Evolutionary conservation across 139 green algal species (phyloP), one percentile per base, ranked within the genome.

Genomic region (Micractinium sp.): DNA sequence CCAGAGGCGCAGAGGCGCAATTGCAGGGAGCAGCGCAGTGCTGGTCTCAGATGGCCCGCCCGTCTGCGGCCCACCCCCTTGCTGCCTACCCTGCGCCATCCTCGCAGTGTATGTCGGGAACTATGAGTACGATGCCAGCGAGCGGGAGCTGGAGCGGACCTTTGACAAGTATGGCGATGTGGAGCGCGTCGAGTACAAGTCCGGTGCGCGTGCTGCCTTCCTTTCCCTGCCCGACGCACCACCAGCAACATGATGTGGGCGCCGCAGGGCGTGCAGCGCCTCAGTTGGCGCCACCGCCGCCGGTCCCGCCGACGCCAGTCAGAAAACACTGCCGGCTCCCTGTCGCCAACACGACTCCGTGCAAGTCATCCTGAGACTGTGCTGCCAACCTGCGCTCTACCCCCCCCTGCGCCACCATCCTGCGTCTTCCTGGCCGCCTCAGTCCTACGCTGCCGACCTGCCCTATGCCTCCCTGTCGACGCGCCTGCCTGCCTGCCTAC

Each of bases 31-130:
- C 23, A 25, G 67, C 27, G 9, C 29, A 38, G 18, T n/a, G 19
- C 15, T 63, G 36, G 18, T 2, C 16, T 36, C 73, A 29, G 33
- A 19, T 78, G 29, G 33, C 31, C 25, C 0, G 38, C 25, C 73
- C 73, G 73, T 31, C 73, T n/a, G n/a, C n/a, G n/a, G 73, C 29
- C 47, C 9, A 5, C 5, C 47, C 47, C 47, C 47, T 56, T 78
- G 73, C 29, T 29, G 27, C 73, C 73, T 35, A 18, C 35, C 18
- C 75, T 53, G 56, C 35, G 33, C 35, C 35, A n/a, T n/a, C n/a
- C n/a, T n/a, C 31, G 78, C 82, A 85, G 82, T 92, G 33, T 92
- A 92, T 41, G 75, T 85, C 27, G 90, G 90, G 25, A 93, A 93
- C 82, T 93, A 92, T 63, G 86, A 88, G 83, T 93, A 90, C 53